Evolutionary conservation across 345 rosid genomes (phyloP).

Genomic region (Eucalyptus pauciflora): DNA sequence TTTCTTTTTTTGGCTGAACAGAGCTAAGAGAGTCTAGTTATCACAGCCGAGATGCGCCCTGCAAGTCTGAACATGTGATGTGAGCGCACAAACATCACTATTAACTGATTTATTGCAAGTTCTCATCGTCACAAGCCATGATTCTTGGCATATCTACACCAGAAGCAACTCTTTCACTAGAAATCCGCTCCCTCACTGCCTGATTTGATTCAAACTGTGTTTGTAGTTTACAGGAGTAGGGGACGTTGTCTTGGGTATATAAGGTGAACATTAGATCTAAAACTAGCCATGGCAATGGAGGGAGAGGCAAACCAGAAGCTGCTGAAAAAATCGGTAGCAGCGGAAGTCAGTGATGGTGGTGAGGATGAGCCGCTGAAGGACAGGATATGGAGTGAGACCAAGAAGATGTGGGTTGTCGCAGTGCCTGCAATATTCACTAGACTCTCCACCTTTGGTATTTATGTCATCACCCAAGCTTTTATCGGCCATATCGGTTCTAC

Average conservation of each 20-base stretch:
- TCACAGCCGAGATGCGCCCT: not conserved
- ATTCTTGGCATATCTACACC: not conserved
- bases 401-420: slow-evolving; percentile 68
- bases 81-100: not conserved
- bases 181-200: not conserved
- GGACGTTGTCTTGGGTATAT: not conserved
- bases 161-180: not conserved
- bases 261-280: not conserved
- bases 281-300: not conserved
- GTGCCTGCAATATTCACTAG: slow-evolving; percentile 72
- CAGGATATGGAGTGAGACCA: slow-evolving; percentile 42
- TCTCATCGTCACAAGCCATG: not conserved
- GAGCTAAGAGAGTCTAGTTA: not conserved
- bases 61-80: not conserved
- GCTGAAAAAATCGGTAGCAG: not conserved
- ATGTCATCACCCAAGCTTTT: slow-evolving; percentile 51
- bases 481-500: slow-evolving; percentile 59
- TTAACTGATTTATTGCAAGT: not conserved
- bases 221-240: not conserved
- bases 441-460: slow-evolving; percentile 49
- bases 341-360: not conserved
- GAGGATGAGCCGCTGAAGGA: not conserved
- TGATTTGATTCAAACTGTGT: not conserved
- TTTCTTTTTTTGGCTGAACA: not conserved
- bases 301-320: slow-evolving; percentile 14